Evolutionary conservation across 164 flowering plant species (phyloP).

Genomic region (Liriodendron chinense): DNA sequence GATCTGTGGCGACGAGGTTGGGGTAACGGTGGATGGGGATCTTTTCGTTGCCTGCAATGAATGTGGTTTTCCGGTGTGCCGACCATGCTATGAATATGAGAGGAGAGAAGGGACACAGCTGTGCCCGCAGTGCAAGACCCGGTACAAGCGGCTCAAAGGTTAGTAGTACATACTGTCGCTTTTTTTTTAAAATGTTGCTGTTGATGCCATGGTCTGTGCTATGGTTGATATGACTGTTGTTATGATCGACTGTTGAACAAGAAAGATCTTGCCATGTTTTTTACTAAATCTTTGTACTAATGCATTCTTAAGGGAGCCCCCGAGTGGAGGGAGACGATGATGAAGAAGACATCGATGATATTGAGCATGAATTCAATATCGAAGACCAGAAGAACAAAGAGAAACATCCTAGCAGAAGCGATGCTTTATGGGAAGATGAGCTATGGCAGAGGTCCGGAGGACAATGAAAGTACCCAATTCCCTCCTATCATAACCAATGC

Average conservation of each 20-base stretch:
- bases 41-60: constrained; percentile 95
- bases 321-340: constrained; percentile 97
- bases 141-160: constrained; percentile 98
- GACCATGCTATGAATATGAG: constrained; percentile 98
- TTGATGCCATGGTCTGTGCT: too few species aligned
- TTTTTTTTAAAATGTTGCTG: too few species aligned
- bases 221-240: too few species aligned
- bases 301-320: constrained; percentile 60
- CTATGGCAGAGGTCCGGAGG: constrained; percentile 87
- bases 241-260: too few species aligned
- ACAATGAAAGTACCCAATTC: constrained; percentile 62
- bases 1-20: constrained; percentile 91
- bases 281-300: background rate
- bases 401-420: constrained; percentile 58
- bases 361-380: constrained; percentile 85
- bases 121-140: constrained; percentile 96
- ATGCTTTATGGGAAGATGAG: constrained; percentile 97
- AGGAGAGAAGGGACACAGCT: constrained; percentile 87
- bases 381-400: constrained; percentile 65
- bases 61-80: constrained; percentile 95
- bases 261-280: background rate
- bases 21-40: constrained; percentile 81
- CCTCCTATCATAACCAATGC: constrained; percentile 59
- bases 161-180: background rate
- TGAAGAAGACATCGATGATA: constrained; percentile 89